Evolutionary conservation across 2,329 filamentous ascomycete species (phyloP).

Genomic region (Sordariomycetes sp.): DNA sequence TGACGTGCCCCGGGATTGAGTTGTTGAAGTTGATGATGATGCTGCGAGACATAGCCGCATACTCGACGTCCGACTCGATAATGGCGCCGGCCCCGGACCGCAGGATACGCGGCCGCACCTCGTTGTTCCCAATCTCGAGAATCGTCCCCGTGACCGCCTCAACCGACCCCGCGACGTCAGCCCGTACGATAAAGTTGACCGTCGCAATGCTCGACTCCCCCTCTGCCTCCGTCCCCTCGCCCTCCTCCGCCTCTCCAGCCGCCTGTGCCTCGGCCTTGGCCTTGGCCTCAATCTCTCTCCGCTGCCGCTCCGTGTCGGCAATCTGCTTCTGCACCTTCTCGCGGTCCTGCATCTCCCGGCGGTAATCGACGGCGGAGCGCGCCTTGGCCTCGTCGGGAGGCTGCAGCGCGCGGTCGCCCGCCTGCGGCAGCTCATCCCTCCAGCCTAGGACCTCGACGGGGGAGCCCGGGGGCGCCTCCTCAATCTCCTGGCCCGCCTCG

Average conservation of each 20-base stretch:
- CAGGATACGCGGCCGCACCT: conserved; percentile 67
- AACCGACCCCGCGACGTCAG: conserved; percentile 84
- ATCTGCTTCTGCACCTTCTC: conserved; percentile 68
- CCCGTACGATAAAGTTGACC: conserved; percentile 79
- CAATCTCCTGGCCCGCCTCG: conserved; percentile 62
- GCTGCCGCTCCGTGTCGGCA: conserved; percentile 54
- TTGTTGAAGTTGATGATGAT: conserved; percentile 82
- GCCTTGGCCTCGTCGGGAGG: conserved; percentile 67
- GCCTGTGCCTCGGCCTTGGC: conserved; percentile 20
- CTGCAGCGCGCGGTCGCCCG: conserved; percentile 80
- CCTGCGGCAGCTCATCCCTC: conserved; percentile 66
- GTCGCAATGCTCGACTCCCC: conserved; percentile 30
- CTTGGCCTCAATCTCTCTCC: conserved; percentile 37
- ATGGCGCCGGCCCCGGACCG: conserved; percentile 66
- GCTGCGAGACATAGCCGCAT: conserved; percentile 64
- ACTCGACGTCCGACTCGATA: conserved; percentile 77
- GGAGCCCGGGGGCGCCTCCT: conserved; percentile 70
- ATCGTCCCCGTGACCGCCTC: conserved; percentile 78
- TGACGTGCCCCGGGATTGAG: conserved; percentile 51
- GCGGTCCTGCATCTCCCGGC: conserved; percentile 57
- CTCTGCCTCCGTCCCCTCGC: conserved; percentile 18
- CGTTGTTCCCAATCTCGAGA: conserved; percentile 67
- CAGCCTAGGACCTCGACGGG: conserved; percentile 93
- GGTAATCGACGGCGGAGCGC: conserved; percentile 64
- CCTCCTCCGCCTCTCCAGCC: conserved; percentile 15